Percentiles rank a stretch among this genome's conserved stretches.
Conservation (phyloP, 805 yeast genomes). For the Suhomyces canberraensis region DNA sequence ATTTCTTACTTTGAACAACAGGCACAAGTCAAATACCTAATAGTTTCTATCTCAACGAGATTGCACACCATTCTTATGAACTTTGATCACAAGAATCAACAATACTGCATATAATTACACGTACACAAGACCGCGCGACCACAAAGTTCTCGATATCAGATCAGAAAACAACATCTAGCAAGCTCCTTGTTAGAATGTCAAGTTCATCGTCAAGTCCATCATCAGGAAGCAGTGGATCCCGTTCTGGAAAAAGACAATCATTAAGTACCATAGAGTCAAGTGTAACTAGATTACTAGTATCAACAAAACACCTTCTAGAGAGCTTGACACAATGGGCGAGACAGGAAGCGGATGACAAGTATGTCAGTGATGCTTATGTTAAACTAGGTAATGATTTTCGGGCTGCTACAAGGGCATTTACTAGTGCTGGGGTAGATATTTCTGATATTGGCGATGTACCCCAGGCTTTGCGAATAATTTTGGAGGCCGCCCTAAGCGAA, state of each 20-base stretch:
- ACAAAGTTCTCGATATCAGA: neutral
- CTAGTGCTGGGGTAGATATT: slow-evolving; percentile 74
- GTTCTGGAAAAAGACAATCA: slow-evolving; percentile 17
- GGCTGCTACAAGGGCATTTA: slow-evolving; percentile 76
- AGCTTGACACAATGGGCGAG: slow-evolving; percentile 88
- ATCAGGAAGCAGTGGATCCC: slow-evolving; percentile 1
- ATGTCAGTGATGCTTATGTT: slow-evolving; percentile 88
- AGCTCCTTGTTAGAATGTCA: slow-evolving; percentile 6
- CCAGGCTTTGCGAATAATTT: slow-evolving; percentile 65
- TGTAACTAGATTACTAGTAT: slow-evolving; percentile 73
- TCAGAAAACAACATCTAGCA: neutral
- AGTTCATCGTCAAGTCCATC: slow-evolving; percentile 5
- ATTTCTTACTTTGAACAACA: no score
- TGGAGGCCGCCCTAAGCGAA: slow-evolving; percentile 84
- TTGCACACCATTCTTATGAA: no score
- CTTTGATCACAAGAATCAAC: no score
- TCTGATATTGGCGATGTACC: slow-evolving; percentile 91
- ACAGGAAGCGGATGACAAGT: slow-evolving; percentile 71
- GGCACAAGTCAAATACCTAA: no score
- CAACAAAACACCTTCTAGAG: slow-evolving; percentile 86
- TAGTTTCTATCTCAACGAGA: no score
- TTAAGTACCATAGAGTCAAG: slow-evolving; percentile 66
- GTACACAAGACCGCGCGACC: no score
- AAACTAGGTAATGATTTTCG: slow-evolving; percentile 91
- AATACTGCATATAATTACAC: no score